Conservation (phyloP, 176 grass and related monocot genomes). For the Tillandsia fasciculata region DNA sequence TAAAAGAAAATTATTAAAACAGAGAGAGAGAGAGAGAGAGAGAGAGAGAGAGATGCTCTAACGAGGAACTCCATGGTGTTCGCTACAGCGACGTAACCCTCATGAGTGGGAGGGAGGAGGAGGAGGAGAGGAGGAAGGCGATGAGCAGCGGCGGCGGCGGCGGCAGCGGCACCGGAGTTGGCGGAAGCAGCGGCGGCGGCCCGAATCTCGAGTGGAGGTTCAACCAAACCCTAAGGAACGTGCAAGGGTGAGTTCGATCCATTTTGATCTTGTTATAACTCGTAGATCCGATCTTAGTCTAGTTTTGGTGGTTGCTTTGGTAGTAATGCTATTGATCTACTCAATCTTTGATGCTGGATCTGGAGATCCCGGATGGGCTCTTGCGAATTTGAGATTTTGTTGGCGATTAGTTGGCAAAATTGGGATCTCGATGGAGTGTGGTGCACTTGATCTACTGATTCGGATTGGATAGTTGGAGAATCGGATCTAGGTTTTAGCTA, state of each 20-base stretch:
- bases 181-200: conserved; percentile 27
- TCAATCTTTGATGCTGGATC: background rate
- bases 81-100: background rate
- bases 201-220: conserved; percentile 86
- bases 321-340: background rate
- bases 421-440: background rate
- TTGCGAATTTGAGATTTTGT: background rate
- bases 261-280: background rate
- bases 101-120: background rate
- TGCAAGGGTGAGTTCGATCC: conserved; percentile 56
- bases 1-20: no score
- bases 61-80: background rate
- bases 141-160: conserved; percentile 13
- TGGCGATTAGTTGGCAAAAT: background rate
- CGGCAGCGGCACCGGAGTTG: background rate
- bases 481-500: conserved; percentile 3
- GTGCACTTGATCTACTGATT: background rate
- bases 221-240: conserved; percentile 86
- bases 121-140: conserved; percentile 5
- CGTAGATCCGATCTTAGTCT: background rate
- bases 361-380: background rate
- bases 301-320: conserved; percentile 2
- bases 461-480: conserved; percentile 9
- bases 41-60: no score
- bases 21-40: no score